These are phyloP conservation scores for Primulina eburnea DNA, from an alignment of 257 asterid genomes.

Conservation along the genomic window DNA sequence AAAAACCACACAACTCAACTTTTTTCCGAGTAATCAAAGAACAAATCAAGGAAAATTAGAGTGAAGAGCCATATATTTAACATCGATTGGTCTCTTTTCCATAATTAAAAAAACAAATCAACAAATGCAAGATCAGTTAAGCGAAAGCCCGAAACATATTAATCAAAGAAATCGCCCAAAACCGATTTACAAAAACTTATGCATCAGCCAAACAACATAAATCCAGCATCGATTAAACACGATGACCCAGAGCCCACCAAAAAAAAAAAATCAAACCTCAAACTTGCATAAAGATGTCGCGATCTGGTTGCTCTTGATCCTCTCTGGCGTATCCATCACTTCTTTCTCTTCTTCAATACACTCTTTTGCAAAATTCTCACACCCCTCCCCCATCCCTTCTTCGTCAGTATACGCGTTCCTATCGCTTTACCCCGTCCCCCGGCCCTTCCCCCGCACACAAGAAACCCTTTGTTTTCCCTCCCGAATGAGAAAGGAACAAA, in stretches of 20 bases:
- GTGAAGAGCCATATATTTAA: constrained; percentile 20
- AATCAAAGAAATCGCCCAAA: constrained; percentile 21
- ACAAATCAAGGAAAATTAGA: constrained; percentile 4
- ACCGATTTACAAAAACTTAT: constrained; percentile 27
- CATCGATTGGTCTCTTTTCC: not conserved
- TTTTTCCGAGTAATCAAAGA: constrained; percentile 15
- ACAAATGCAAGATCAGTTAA: constrained; percentile 13
- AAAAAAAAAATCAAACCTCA: constrained; percentile 51
- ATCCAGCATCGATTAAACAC: constrained; percentile 21
- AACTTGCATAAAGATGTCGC: constrained; percentile 52
- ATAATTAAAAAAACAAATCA: constrained; percentile 4
- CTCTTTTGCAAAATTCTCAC: constrained; percentile 27
- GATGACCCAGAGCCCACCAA: constrained; percentile 6
- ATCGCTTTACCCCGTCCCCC: constrained; percentile 20
- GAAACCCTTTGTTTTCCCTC: constrained; percentile 41
- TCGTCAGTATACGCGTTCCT: not conserved
- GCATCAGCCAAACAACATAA: constrained; percentile 23
- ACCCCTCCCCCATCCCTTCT: constrained; percentile 31
- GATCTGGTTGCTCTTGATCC: constrained; percentile 72
- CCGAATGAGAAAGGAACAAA: constrained; percentile 22
- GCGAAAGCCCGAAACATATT: not conserved
- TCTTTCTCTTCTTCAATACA: constrained; percentile 32
- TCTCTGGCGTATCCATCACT: constrained; percentile 89
- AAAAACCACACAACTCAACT: constrained; percentile 16
- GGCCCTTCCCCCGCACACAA: constrained; percentile 20